Base-by-base conservation (phyloP, 768 basidiomycete species). In the Leccinellum rugosiceps region DNA sequence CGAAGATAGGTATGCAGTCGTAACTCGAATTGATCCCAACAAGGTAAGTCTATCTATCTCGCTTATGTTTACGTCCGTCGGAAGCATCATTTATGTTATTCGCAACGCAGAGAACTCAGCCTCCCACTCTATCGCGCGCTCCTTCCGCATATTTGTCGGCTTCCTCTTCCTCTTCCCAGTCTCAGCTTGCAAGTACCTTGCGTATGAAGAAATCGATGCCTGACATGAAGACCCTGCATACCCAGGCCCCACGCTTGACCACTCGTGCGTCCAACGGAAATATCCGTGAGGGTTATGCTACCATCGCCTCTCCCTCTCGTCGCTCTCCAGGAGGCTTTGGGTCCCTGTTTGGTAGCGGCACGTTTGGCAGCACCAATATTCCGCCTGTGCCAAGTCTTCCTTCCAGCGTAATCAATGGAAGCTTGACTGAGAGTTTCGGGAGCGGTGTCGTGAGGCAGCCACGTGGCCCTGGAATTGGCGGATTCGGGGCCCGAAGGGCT, bases 151-250 rank as follows among this genome's bases (percentile, higher is more conserved):
- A 92, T 68, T 80, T 92, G 23, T 80, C 82, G 13, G 80, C 87
- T 19, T 74, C 81, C 6, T 73, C 87, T 19, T 74, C 81, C 6
- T 73, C 76, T 54, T 70, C 71, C 66, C 68, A 67, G 62, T 76
- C 77, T 63, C 78, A 73, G 62, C 79, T 77, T 48, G 71, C 72
- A 17, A 76, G 67, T 53, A 78, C 84, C 43, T 82, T 98, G 54
- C 87, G 95, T 43, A 85, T 88, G 73, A 98, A 98, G 80, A 97
- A 97, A 76, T 96, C 94, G 23, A 98, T 98, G 97, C 97, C 97
- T 3, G 94, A 98, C 74, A 86, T 98, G 85, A 92, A 92, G 76
- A 88, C 88, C 15, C 74, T 93, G 61, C 91, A 92, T 59, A 79
- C 86, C 17, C 85, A 87, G 65, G 86, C 87, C 1, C 91, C 90